Evolutionary conservation across 495 filamentous ascomycete genomes (phyloP), one percentile per base, ranked within the genome.

Genomic region (Penicillium chermesinum): DNA sequence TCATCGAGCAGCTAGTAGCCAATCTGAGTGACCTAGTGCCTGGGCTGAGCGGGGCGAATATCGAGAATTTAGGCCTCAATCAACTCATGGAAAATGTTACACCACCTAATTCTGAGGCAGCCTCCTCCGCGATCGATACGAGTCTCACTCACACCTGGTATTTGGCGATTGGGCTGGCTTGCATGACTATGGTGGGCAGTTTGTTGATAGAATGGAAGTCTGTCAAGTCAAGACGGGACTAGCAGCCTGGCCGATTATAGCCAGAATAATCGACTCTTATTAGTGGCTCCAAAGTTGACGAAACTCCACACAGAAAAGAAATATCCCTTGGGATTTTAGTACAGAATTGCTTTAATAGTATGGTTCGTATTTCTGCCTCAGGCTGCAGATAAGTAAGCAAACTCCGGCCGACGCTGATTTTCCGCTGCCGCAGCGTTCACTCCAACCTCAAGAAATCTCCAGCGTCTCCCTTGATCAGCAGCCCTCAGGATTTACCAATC

Each of bases 201-300:
- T 50, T 79, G 10, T 63, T 64, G 33, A 73, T 83, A 62, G 78
- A 84, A 54, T 83, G 79, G 79, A 70, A 59, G 47, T 81, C 74
- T 39, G 71, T 84, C 40, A 83, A 81, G 69, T 6, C 42, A 7
- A 36, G 42, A 16, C 25, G 42, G 3, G 32, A 45, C n/a, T 45
- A 35, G 22, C 3, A 9, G 4, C 14, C 2, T 41, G 21, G 22
- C 9, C 8, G 17, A n/a, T n/a, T 22, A 10, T 10, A 41, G 9
- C 17, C 18, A 30, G 10, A 30, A 5, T 30, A 10, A 30, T 10
- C 25, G 25, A 30, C 4, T 10, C 4, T 30, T 30, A 30, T 30
- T 30, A 30, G 4, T 30, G 4, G 25, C n/a, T n/a, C n/a, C n/a
- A n/a, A n/a, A n/a, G n/a, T n/a, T n/a, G n/a, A n/a, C n/a, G n/a